These are phyloP conservation scores for Coprinellus micaceus DNA, from an alignment of 768 basidiomycete genomes.

Conservation along the genomic window DNA sequence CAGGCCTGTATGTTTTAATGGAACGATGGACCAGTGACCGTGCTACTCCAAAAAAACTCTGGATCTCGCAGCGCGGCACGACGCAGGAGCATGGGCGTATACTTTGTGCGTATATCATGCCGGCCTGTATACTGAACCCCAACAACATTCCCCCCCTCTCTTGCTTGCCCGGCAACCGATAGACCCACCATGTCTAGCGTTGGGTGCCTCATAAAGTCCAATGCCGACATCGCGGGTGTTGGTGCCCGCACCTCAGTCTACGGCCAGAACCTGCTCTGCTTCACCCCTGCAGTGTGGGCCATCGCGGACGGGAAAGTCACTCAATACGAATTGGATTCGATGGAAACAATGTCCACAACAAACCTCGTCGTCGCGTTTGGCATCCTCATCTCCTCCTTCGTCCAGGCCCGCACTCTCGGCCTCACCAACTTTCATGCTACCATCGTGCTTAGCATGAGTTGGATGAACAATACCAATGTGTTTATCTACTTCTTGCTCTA, in stretches of 20 bases:
- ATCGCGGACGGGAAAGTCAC: slow-evolving; percentile 19
- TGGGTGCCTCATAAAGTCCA: not conserved
- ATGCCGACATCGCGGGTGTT: slow-evolving; percentile 15
- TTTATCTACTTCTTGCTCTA: slow-evolving; percentile 11
- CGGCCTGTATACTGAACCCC: no score
- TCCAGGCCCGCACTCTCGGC: slow-evolving; percentile 14
- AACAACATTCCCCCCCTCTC: no score
- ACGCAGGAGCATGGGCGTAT: no score
- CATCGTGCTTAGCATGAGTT: slow-evolving; percentile 23
- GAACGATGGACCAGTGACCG: no score
- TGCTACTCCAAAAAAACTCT: no score
- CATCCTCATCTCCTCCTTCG: slow-evolving; percentile 21
- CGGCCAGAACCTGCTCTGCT: slow-evolving; percentile 22
- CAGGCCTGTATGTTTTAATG: no score
- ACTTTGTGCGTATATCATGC: no score
- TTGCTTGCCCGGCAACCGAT: no score
- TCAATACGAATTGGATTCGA: slow-evolving; percentile 15
- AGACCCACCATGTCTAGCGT: not conserved
- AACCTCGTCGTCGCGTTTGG: slow-evolving; percentile 24
- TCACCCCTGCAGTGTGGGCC: slow-evolving; percentile 19
- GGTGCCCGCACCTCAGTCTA: slow-evolving; percentile 26
- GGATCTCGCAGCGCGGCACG: no score
- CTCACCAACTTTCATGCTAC: slow-evolving; percentile 19
- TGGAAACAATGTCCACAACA: slow-evolving; percentile 10
- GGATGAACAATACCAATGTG: slow-evolving; percentile 24